Evolutionary conservation across 495 filamentous ascomycete genomes (phyloP).

Genomic region (Xylaria longipes): DNA sequence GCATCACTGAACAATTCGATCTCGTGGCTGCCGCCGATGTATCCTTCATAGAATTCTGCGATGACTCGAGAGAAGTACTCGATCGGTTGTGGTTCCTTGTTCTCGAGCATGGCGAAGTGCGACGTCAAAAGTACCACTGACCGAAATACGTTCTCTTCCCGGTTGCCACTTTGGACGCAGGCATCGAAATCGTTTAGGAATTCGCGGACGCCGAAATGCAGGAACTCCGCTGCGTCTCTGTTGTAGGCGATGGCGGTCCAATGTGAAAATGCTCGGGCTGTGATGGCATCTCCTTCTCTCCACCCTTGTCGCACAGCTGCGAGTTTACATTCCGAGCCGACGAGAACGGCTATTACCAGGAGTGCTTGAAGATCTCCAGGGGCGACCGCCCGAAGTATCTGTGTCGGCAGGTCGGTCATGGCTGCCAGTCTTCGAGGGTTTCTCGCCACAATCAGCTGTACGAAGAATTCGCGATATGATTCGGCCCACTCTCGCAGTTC

Average conservation of each 20-base stretch:
- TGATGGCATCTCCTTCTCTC: conserved; percentile 7
- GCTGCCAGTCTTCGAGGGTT: background rate
- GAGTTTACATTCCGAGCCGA: background rate
- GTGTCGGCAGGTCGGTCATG: background rate
- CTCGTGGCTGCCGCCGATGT: conserved; percentile 41
- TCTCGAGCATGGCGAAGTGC: conserved; percentile 45
- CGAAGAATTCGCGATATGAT: conserved; percentile 30
- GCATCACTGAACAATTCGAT: conserved; percentile 33
- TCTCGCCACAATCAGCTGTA: background rate
- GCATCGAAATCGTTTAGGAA: conserved; percentile 41
- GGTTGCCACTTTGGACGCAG: conserved; percentile 35
- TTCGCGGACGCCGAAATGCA: conserved; percentile 39
- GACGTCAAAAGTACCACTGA: conserved; percentile 34
- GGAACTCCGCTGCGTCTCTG: conserved; percentile 31
- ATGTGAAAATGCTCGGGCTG: background rate
- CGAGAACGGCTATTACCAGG: background rate
- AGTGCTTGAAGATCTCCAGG: background rate
- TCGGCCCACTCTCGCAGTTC: conserved; percentile 28
- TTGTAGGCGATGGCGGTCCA: background rate
- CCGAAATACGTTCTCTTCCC: conserved; percentile 40
- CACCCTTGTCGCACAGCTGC: background rate
- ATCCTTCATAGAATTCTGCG: conserved; percentile 43
- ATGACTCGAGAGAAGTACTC: conserved; percentile 39
- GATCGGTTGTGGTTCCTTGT: conserved; percentile 36
- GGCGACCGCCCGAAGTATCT: background rate